Evolutionary conservation across 345 rosid genomes (phyloP), one percentile per base, ranked within the genome.

Genomic region (Streptanthus diversifolius): DNA sequence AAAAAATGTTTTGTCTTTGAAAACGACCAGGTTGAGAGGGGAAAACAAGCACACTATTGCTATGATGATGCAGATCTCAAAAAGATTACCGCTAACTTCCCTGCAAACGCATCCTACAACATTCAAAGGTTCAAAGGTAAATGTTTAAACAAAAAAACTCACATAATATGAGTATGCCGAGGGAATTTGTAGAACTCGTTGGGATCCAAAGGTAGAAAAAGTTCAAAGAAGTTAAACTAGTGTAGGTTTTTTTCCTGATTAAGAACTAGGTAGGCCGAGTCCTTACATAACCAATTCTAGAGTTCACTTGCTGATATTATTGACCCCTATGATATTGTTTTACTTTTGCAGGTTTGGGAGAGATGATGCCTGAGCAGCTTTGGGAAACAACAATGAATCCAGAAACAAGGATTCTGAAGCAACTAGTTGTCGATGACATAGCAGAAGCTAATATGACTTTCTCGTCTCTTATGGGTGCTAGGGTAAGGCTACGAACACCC

Each of bases 371-470:
- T 64, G 39, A 14, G 13, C 99, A 95, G 81, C 85, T 95, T 9
- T 95, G 99, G 98, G 98, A 92, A 78, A 95, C 99, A 63, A 95
- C 98, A 3, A 71, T 95, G 97, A 85, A 92, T 85, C 97, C 97
- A 21, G 88, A 90, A 33, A 82, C 54, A 76, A 86, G 99, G 82
- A 47, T 92, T 66, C 79, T 95, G 73, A 92, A 85, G 88, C 97
- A 83, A 78, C 75, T 95, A 60, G 87, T 84, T 15, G 83, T 95
- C 2, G 95, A 92, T 58, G 98, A 95, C 75, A 89, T 86, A 1
- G 97, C 90, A 0, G 89, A 84, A 85, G 89, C 98, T 1, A 88
- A 76, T 59, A 80, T 81, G 33, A 86, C 87, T 11, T 90, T 92
- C 77, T 88, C 97, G 13, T 90, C 96, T 54, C 96, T 95, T 18